Conservation (phyloP, 2,329 filamentous ascomycete genomes). For the Diaporthe ampelina region DNA sequence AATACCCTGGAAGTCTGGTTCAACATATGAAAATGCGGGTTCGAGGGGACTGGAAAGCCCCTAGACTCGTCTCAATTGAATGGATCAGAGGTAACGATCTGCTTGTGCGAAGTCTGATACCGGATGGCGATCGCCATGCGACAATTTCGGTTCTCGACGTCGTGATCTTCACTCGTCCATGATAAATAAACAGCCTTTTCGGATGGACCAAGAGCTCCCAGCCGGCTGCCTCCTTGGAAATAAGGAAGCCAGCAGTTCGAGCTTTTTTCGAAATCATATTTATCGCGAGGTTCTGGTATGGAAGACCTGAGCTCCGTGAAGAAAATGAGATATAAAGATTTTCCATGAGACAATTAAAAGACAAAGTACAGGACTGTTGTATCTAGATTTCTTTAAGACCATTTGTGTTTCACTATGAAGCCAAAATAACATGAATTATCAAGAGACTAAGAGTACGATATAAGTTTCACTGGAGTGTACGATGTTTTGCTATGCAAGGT, state of each 20-base stretch:
- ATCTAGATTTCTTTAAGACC: not conserved
- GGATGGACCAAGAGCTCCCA: not conserved
- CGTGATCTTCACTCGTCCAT: not conserved
- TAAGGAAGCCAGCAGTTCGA: not conserved
- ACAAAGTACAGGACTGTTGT: too few relatives aligned
- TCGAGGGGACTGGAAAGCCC: not conserved
- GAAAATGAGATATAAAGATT: not conserved
- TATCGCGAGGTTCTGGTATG: not conserved
- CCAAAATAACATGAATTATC: not conserved
- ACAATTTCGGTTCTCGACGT: constrained; percentile 11
- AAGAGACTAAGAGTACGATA: not conserved
- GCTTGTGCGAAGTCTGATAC: not conserved
- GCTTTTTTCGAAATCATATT: too few relatives aligned
- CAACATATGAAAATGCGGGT: not conserved
- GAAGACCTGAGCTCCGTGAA: not conserved
- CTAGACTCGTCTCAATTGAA: not conserved
- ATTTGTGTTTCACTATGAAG: not conserved
- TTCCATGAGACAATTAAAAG: not conserved
- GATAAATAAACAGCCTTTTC: not conserved
- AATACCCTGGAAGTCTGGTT: not conserved
- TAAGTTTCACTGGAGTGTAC: not conserved
- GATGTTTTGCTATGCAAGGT: not conserved
- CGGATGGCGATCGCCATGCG: not conserved
- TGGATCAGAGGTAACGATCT: not conserved
- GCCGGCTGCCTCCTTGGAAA: not conserved